These are phyloP conservation scores for Globisporangium lucens DNA, from an alignment of 352 stramenopile genomes.

Conservation along the genomic window DNA sequence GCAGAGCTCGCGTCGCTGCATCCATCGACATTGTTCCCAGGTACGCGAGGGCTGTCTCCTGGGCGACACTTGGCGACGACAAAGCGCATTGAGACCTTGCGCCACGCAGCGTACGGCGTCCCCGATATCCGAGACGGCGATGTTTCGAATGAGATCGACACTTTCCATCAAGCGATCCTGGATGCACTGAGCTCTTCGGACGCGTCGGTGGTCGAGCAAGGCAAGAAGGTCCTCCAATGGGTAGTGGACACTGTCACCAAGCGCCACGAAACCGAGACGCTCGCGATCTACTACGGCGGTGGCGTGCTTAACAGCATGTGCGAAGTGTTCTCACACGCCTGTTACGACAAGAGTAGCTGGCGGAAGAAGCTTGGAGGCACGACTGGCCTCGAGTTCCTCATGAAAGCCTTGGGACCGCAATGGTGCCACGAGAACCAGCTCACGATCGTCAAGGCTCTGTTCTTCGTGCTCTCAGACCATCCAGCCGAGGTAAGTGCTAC, in stretches of 20 bases:
- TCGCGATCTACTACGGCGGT: conserved; percentile 54
- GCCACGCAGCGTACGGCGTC: conserved; percentile 70
- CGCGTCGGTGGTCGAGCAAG: conserved; percentile 49
- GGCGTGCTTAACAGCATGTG: conserved; percentile 76
- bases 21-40: conserved; percentile 69
- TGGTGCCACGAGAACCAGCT: conserved; percentile 89
- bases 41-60: conserved; percentile 73
- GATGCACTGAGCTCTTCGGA: conserved; percentile 65
- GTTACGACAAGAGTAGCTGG: conserved; percentile 86
- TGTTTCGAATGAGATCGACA: conserved; percentile 58
- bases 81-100: conserved; percentile 76
- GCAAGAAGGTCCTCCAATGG: conserved; percentile 43
- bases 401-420: conserved; percentile 56
- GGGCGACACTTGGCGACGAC: conserved; percentile 74
- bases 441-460: conserved; percentile 77
- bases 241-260: conserved; percentile 49
- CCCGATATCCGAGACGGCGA: conserved; percentile 49
- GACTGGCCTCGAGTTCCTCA: conserved; percentile 63
- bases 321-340: conserved; percentile 79
- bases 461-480: conserved; percentile 88
- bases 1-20: conserved; percentile 66
- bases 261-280: conserved; percentile 31
- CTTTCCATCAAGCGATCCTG: conserved; percentile 62
- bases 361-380: conserved; percentile 77
- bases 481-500: conserved; percentile 77